phyloP scores from a whole-genome alignment of 2,329 filamentous ascomycete species.

The Colletotrichum higginsianum region DNA sequence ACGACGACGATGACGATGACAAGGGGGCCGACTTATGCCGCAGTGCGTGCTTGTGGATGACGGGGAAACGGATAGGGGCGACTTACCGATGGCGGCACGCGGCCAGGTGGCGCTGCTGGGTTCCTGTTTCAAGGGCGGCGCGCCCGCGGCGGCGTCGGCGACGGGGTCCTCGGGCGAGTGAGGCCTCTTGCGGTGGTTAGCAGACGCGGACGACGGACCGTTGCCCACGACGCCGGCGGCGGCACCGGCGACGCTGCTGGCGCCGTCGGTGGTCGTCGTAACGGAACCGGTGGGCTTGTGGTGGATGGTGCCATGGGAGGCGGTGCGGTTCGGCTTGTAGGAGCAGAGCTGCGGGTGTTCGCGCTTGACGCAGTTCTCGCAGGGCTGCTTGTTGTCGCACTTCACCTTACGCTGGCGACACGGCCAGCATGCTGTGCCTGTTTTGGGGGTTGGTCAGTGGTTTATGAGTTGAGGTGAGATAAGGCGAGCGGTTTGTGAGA shows the following conservation, averaged over 20 bases:
- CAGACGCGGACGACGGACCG: slow-evolving; percentile 44
- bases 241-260: slow-evolving; percentile 39
- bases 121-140: slow-evolving; percentile 50
- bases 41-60: no score
- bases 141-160: slow-evolving; percentile 52
- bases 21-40: slow-evolving; percentile 43
- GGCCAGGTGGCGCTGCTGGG: slow-evolving; percentile 59
- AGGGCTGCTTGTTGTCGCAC: slow-evolving; percentile 78
- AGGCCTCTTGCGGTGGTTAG: slow-evolving; percentile 54
- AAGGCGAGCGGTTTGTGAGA: not conserved
- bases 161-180: slow-evolving; percentile 59
- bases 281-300: slow-evolving; percentile 49
- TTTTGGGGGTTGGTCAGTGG: slow-evolving; percentile 14
- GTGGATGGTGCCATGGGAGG: slow-evolving; percentile 44
- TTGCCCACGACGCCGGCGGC: slow-evolving; percentile 43
- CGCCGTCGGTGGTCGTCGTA: slow-evolving; percentile 41
- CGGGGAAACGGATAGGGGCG: not conserved
- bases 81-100: slow-evolving; percentile 55
- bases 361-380: slow-evolving; percentile 77
- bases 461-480: no score
- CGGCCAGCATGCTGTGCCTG: slow-evolving; percentile 77
- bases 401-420: slow-evolving; percentile 79
- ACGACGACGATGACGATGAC: slow-evolving; percentile 14
- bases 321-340: slow-evolving; percentile 74
- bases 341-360: slow-evolving; percentile 76